These are phyloP conservation scores for Trypanosoma avium DNA, from an alignment of 208 protist species.

Conservation along the genomic window DNA sequence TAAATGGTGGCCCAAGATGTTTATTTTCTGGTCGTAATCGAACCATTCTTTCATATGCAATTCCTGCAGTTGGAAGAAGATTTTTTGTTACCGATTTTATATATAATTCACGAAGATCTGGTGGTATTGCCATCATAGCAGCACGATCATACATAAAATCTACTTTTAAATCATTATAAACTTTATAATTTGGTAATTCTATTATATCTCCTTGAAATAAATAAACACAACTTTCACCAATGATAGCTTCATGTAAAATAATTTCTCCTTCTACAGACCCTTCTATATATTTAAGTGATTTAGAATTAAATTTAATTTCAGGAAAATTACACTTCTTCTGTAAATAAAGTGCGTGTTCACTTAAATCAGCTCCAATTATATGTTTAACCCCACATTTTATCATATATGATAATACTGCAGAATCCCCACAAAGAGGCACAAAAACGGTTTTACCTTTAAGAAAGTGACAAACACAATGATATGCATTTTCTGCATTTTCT, in stretches of 20 bases:
- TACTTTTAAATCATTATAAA: slow-evolving; percentile 25
- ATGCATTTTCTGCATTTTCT: slow-evolving; percentile 15
- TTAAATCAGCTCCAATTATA: slow-evolving; percentile 46
- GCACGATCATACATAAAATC: slow-evolving; percentile 70
- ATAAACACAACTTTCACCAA: slow-evolving; percentile 28
- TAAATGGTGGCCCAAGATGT: slow-evolving; percentile 53
- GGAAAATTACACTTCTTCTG: slow-evolving; percentile 41
- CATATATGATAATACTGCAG: slow-evolving; percentile 44
- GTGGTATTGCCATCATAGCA: slow-evolving; percentile 59
- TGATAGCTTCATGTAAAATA: slow-evolving; percentile 30
- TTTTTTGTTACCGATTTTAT: slow-evolving; percentile 29
- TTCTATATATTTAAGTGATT: slow-evolving; percentile 5
- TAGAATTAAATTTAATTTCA: slow-evolving; percentile 28
- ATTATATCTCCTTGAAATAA: slow-evolving; percentile 59
- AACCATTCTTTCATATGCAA: slow-evolving; percentile 47
- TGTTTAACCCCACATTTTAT: slow-evolving; percentile 32
- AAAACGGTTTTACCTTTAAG: slow-evolving; percentile 41
- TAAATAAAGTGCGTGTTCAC: slow-evolving; percentile 25
- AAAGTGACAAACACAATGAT: slow-evolving; percentile 34
- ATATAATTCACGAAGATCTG: slow-evolving; percentile 36
- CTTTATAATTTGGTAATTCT: slow-evolving; percentile 22
- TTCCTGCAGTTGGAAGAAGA: slow-evolving; percentile 14
- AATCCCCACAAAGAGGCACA: slow-evolving; percentile 64
- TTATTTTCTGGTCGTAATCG: slow-evolving; percentile 26
- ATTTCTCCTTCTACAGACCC: slow-evolving; percentile 8